Conservation (phyloP, 2,329 filamentous ascomycete species). For the Shiraia sp. region DNA sequence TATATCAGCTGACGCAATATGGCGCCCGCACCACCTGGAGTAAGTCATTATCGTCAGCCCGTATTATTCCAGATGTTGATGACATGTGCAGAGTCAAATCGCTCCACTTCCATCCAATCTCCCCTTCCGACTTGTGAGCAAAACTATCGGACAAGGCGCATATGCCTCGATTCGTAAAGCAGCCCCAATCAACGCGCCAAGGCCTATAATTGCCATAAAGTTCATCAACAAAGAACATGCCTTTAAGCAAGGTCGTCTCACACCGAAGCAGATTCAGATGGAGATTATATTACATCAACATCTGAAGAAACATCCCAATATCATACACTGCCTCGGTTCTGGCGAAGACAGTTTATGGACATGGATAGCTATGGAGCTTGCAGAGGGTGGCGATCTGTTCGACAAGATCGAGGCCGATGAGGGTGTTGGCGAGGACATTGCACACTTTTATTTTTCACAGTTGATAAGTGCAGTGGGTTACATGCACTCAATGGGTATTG, state of each 20-base stretch:
- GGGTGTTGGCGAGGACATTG: conserved; percentile 90
- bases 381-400: conserved; percentile 93
- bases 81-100: conserved; percentile 70
- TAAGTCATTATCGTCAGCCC: conserved; percentile 18
- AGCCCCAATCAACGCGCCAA: conserved; percentile 67
- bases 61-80: neutral
- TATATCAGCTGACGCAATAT: conserved; percentile 8
- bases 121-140: conserved; percentile 92
- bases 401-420: conserved; percentile 99
- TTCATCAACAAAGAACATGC: conserved; percentile 98
- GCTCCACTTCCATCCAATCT: conserved; percentile 83
- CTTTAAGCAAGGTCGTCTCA: conserved; percentile 83
- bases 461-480: conserved; percentile 87
- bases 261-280: conserved; percentile 85
- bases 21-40: conserved; percentile 31
- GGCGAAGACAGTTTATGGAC: conserved; percentile 86
- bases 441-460: conserved; percentile 94
- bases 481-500: conserved; percentile 94
- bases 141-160: conserved; percentile 93
- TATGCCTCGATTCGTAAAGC: conserved; percentile 99
- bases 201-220: conserved; percentile 92
- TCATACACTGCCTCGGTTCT: conserved; percentile 88
- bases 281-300: conserved; percentile 89
- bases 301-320: conserved; percentile 86
- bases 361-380: conserved; percentile 98